These are phyloP conservation scores for Apiotrichum brassicae DNA, from an alignment of 1,284 basidiomycete genomes.

Conservation along the genomic window DNA sequence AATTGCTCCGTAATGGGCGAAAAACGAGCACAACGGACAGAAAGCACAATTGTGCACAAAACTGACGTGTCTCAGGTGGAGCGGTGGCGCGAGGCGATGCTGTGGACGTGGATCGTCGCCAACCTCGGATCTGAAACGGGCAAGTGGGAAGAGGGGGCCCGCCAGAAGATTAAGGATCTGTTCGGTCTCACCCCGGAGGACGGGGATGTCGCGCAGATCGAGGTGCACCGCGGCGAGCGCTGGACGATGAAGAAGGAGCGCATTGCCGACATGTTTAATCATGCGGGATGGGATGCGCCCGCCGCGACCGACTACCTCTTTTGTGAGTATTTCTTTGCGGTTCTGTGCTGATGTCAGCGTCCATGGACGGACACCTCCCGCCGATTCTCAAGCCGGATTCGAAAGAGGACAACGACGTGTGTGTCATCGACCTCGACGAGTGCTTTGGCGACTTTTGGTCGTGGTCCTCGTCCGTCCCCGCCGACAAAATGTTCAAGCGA, in stretches of 20 bases:
- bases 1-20: no score
- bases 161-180: slow-evolving; percentile 27
- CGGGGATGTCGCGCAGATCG: slow-evolving; percentile 33
- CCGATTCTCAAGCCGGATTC: slow-evolving; percentile 21
- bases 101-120: slow-evolving; percentile 43
- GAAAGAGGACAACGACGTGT: slow-evolving; percentile 17
- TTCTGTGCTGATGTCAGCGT: slow-evolving; percentile 16
- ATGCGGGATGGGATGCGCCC: slow-evolving; percentile 36
- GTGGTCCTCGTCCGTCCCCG: slow-evolving; percentile 21
- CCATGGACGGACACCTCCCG: slow-evolving; percentile 42
- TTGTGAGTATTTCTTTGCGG: slow-evolving; percentile 20
- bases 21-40: no score
- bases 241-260: slow-evolving; percentile 31
- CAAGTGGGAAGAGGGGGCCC: slow-evolving; percentile 27
- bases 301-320: slow-evolving; percentile 36
- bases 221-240: slow-evolving; percentile 35
- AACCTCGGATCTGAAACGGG: slow-evolving; percentile 29
- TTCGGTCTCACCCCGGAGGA: slow-evolving; percentile 27
- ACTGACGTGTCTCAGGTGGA: slow-evolving; percentile 26
- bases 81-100: slow-evolving; percentile 43
- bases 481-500: slow-evolving; percentile 50
- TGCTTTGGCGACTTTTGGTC: slow-evolving; percentile 45
- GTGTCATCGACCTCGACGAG: slow-evolving; percentile 34
- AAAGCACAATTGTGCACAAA: not conserved
- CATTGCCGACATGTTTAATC: slow-evolving; percentile 25